Percentiles rank a stretch among this genome's conserved stretches.
These are phyloP conservation scores for Teunomyces pallodes DNA, from an alignment of 805 yeast genomes.

Conservation along the genomic window DNA sequence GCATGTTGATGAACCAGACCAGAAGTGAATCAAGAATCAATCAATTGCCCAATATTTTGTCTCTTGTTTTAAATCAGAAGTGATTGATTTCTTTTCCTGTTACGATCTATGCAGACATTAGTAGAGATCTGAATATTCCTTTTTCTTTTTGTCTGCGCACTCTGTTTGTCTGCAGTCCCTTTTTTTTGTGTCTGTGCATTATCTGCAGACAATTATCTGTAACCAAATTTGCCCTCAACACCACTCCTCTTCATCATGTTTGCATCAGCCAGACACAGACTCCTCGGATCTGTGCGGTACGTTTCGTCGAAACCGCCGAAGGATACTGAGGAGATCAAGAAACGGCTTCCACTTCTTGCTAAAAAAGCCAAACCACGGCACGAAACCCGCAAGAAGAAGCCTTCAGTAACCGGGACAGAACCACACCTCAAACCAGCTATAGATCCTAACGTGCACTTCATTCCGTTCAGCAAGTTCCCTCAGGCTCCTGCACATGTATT, in stretches of 20 bases:
- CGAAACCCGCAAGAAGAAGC: constrained; percentile 6
- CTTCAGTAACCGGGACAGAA: not conserved
- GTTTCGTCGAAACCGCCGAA: constrained; percentile 15
- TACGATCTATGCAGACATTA: no score
- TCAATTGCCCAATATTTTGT: no score
- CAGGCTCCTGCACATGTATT: constrained; percentile 20
- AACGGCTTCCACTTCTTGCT: constrained; percentile 1
- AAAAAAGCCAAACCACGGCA: constrained; percentile 3
- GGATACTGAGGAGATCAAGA: constrained; percentile 8
- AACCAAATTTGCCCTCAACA: not conserved
- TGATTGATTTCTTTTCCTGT: no score
- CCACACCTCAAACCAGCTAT: constrained; percentile 4
- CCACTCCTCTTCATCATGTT: not conserved
- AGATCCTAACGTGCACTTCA: constrained; percentile 12
- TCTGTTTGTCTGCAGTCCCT: not conserved
- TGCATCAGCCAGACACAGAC: not conserved
- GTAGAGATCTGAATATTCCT: not conserved
- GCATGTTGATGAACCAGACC: no score
- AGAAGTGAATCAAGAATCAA: no score
- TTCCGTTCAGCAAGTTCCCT: constrained; percentile 34
- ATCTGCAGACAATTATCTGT: not conserved
- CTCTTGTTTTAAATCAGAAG: no score
- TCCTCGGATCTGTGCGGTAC: constrained; percentile 5
- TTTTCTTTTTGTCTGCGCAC: no score
- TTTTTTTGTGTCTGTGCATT: not conserved